phyloP scores from a whole-genome alignment of 2,329 filamentous ascomycete genomes.

The Fusarium transvaalense region DNA sequence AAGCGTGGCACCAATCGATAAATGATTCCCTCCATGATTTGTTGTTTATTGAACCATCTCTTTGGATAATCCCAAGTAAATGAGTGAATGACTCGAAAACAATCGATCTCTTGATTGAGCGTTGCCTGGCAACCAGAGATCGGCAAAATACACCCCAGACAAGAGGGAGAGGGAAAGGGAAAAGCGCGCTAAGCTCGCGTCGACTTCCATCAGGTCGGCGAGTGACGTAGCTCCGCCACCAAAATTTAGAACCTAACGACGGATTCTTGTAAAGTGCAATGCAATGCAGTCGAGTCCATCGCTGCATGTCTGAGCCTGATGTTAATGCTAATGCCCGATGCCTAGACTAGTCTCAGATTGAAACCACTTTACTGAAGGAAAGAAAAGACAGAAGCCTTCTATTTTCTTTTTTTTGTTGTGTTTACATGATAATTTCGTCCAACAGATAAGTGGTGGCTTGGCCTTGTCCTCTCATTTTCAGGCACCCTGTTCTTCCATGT shows the following conservation, averaged over 20 bases:
- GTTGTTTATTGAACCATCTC: background rate
- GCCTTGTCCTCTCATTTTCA: slow-evolving; percentile 1
- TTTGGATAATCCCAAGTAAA: background rate
- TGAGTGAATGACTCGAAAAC: slow-evolving; percentile 25
- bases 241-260: background rate
- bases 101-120: slow-evolving; percentile 10
- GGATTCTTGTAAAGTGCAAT: slow-evolving; percentile 7
- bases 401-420: background rate
- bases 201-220: slow-evolving; percentile 42
- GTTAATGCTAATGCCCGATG: slow-evolving; percentile 21
- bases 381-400: background rate
- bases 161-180: slow-evolving; percentile 10
- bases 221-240: slow-evolving; percentile 48
- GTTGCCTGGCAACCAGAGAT: slow-evolving; percentile 45
- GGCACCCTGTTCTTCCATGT: background rate
- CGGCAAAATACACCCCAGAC: slow-evolving; percentile 6
- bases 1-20: slow-evolving; percentile 43
- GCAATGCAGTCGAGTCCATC: background rate
- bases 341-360: background rate
- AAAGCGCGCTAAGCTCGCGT: slow-evolving; percentile 34
- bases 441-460: background rate
- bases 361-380: background rate
- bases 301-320: slow-evolving; percentile 30
- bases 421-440: background rate
- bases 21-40: background rate